These are phyloP conservation scores for Penicillium verrucosum DNA, from an alignment of 2,329 filamentous ascomycete species.

Conservation along the genomic window DNA sequence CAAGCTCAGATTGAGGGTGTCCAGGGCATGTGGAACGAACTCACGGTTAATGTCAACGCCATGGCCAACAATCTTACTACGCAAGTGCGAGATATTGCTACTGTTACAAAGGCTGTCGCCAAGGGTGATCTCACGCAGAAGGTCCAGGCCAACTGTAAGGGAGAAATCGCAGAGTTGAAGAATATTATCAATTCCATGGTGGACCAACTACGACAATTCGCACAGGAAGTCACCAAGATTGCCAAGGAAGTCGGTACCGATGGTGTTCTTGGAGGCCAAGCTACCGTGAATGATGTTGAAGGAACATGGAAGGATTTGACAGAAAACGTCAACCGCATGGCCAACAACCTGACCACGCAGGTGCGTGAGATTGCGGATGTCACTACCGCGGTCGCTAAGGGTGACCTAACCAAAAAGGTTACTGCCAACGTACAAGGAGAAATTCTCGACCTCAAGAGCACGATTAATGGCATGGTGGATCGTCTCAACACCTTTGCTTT, in stretches of 20 bases:
- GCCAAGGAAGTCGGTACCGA: constrained; percentile 96
- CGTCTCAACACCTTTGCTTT: constrained; percentile 62
- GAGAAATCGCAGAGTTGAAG: constrained; percentile 91
- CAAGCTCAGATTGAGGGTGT: constrained; percentile 81
- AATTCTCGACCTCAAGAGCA: constrained; percentile 92
- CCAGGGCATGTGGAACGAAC: constrained; percentile 83
- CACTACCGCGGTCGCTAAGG: constrained; percentile 89
- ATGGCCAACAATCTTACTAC: constrained; percentile 86
- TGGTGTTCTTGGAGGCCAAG: constrained; percentile 88
- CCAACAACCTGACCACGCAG: constrained; percentile 95
- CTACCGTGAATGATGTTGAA: constrained; percentile 92
- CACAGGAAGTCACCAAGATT: constrained; percentile 93
- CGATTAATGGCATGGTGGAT: constrained; percentile 69
- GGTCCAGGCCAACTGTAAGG: constrained; percentile 87
- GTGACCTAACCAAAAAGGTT: constrained; percentile 94
- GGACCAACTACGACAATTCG: constrained; percentile 93
- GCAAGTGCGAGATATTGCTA: constrained; percentile 91
- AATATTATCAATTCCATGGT: constrained; percentile 99
- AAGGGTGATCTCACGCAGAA: constrained; percentile 93
- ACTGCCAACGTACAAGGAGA: constrained; percentile 90
- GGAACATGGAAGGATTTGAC: constrained; percentile 97
- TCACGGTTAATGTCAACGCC: constrained; percentile 81
- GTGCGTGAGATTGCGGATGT: constrained; percentile 97
- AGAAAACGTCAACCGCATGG: constrained; percentile 96
- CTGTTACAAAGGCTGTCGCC: constrained; percentile 66